Conservation (phyloP, 331 rosid genomes). For the Malus hybrid region DNA sequence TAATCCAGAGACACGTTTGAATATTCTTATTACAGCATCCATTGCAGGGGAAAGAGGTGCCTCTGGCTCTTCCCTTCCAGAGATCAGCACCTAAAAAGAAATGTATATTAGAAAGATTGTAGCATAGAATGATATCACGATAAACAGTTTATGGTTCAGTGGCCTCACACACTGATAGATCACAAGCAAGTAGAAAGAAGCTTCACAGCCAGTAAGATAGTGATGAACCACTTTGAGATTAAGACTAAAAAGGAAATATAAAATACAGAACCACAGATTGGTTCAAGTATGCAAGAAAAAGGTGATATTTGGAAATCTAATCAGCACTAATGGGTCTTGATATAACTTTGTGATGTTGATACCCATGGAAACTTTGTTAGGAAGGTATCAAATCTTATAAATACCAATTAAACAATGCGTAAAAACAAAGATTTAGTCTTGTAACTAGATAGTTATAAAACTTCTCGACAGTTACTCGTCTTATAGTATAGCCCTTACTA, state of each 20-base stretch:
- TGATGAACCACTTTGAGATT: neutral
- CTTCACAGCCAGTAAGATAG: neutral
- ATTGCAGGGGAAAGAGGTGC: slow-evolving; percentile 78
- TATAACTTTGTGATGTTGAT: neutral
- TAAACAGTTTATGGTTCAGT: neutral
- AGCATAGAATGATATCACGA: neutral
- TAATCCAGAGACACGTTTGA: slow-evolving; percentile 68
- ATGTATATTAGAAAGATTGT: slow-evolving; percentile 5
- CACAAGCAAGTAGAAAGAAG: neutral
- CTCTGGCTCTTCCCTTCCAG: slow-evolving; percentile 81
- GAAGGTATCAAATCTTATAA: neutral
- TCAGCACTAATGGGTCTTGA: neutral
- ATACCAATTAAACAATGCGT: neutral
- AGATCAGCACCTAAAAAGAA: slow-evolving; percentile 59
- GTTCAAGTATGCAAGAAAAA: neutral
- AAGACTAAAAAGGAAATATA: neutral
- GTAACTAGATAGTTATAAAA: neutral
- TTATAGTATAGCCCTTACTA: neutral
- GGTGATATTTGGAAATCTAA: neutral
- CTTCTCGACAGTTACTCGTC: neutral
- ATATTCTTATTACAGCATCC: slow-evolving; percentile 77
- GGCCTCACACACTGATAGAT: neutral
- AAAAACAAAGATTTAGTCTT: neutral
- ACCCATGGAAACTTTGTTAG: neutral
- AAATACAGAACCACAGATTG: neutral